Conservation (phyloP, 805 yeast genomes). For the Dipodascopsis uninucleata region DNA sequence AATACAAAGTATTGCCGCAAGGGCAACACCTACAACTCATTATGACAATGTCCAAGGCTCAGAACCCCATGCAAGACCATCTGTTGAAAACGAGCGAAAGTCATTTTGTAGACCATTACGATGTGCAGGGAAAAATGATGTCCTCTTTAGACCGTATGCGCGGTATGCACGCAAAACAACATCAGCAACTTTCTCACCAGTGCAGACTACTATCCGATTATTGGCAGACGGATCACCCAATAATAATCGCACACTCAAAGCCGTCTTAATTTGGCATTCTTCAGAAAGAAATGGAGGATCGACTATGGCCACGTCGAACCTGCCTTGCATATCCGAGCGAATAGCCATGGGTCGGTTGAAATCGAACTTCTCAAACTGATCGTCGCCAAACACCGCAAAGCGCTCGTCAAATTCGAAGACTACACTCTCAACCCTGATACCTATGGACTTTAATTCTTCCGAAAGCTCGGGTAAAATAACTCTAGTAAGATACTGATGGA, state of each 20-base stretch:
- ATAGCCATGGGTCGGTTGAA: slow-evolving; percentile 64
- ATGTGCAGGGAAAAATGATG: slow-evolving; percentile 74
- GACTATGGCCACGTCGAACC: slow-evolving; percentile 66
- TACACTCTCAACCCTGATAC: slow-evolving; percentile 16
- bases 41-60: too few relatives aligned
- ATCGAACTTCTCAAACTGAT: slow-evolving; percentile 69
- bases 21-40: too few relatives aligned
- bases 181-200: slow-evolving; percentile 83
- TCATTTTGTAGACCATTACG: slow-evolving; percentile 84
- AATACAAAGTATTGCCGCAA: too few relatives aligned
- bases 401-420: slow-evolving; percentile 76
- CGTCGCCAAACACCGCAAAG: slow-evolving; percentile 63
- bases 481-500: slow-evolving; percentile 43
- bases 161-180: slow-evolving; percentile 62
- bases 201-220: slow-evolving; percentile 56
- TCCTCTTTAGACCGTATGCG: slow-evolving; percentile 48
- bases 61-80: too few relatives aligned
- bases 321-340: slow-evolving; percentile 53
- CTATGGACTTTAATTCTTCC: neutral
- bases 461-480: slow-evolving; percentile 16
- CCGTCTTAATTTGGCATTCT: slow-evolving; percentile 72
- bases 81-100: slow-evolving; percentile 80
- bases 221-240: slow-evolving; percentile 38
- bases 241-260: slow-evolving; percentile 60
- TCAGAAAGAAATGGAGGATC: slow-evolving; percentile 87